A percentile compares a stretch with the other conserved stretches of the same genome.
phyloP scores from a whole-genome alignment of 768 basidiomycete genomes.

The Phaffia tasmanica region DNA sequence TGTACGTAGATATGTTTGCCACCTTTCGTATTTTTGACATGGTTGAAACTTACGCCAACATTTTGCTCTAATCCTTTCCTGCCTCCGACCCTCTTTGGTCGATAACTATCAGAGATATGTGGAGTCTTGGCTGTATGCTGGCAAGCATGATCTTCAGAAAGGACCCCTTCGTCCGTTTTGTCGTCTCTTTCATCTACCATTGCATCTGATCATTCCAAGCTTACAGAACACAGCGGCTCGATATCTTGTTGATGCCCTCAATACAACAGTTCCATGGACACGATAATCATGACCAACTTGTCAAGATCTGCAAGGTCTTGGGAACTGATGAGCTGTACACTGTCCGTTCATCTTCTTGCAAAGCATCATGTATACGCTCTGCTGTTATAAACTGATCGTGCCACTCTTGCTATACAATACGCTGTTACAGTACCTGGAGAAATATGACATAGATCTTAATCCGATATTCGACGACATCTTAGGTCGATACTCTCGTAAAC shows the following conservation, averaged over 20 bases:
- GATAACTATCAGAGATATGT: constrained; percentile 20
- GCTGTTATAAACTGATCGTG: not conserved
- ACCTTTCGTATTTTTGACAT: not conserved
- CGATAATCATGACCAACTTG: constrained; percentile 29
- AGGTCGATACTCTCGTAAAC: not conserved
- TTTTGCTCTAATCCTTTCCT: no score
- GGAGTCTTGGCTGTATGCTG: constrained; percentile 29
- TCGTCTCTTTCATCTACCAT: not conserved
- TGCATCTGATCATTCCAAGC: not conserved
- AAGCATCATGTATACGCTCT: not conserved
- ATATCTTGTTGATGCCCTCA: no score
- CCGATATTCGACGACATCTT: not conserved
- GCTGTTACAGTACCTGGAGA: constrained; percentile 32
- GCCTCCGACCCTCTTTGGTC: no score
- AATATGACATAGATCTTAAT: constrained; percentile 19
- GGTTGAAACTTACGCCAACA: not conserved
- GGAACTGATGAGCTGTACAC: constrained; percentile 27
- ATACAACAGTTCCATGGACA: constrained; percentile 24
- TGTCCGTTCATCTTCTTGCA: not conserved
- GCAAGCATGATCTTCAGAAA: constrained; percentile 29
- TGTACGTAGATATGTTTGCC: not conserved
- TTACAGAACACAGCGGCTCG: not conserved
- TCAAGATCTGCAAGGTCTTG: constrained; percentile 30
- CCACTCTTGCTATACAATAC: no score
- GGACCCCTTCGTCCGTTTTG: constrained; percentile 25